A percentile compares a stretch with the other conserved stretches of the same genome.
Evolutionary conservation across 345 rosid species (phyloP).

Genomic region (Linum tenue): DNA sequence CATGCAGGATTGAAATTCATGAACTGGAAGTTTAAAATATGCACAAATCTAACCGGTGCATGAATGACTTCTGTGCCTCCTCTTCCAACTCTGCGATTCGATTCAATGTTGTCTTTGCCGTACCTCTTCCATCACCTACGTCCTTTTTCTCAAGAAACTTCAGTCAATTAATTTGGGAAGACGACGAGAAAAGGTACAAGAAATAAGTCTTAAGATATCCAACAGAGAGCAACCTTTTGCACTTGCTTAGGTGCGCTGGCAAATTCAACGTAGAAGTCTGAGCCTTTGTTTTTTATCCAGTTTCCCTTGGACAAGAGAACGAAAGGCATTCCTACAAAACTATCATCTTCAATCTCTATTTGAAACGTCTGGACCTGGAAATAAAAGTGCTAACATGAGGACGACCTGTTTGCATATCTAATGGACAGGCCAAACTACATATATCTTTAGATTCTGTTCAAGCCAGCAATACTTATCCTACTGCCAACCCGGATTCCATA

Average conservation of each 20-base stretch:
- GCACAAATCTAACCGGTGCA: conserved; percentile 75
- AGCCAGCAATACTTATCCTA: no score
- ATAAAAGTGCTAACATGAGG: conserved; percentile 13
- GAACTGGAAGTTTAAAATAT: conserved; percentile 3
- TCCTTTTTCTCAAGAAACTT: conserved; percentile 34
- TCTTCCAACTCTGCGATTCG: conserved; percentile 70
- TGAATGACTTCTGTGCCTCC: conserved; percentile 96
- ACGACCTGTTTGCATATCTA: background rate
- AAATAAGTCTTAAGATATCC: conserved; percentile 9
- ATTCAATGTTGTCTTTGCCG: conserved; percentile 65
- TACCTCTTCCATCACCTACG: conserved; percentile 71
- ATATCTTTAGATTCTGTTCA: no score
- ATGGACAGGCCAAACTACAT: background rate
- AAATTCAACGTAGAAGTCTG: conserved; percentile 77
- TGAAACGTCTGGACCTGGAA: conserved; percentile 67
- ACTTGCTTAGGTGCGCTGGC: conserved; percentile 36
- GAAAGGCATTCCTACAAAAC: conserved; percentile 84
- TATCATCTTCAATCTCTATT: conserved; percentile 66
- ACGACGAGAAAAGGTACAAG: conserved; percentile 7
- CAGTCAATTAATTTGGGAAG: conserved; percentile 10
- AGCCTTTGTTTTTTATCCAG: conserved; percentile 72
- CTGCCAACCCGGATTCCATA: no score
- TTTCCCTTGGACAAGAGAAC: conserved; percentile 60
- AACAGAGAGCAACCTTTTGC: conserved; percentile 51
- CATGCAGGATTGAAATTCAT: background rate